Conservation (phyloP, 1,284 basidiomycete genomes). For the Farysia itapuensis region DNA sequence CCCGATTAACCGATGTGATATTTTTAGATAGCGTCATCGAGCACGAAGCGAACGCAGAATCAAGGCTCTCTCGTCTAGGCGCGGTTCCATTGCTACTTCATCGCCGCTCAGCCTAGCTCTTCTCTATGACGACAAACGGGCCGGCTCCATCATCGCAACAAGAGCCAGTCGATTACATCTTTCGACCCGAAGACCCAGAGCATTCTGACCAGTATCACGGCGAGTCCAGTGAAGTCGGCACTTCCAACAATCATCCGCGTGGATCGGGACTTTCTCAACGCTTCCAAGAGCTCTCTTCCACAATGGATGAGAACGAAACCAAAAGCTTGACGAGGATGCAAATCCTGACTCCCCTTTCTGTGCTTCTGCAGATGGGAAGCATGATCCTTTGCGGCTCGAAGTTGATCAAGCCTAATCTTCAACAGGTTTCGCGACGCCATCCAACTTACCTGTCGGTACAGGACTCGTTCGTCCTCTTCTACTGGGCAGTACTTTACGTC, state of each 20-base stretch:
- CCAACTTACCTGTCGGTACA: constrained; percentile 75
- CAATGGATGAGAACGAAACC: constrained; percentile 25
- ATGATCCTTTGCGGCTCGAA: constrained; percentile 39
- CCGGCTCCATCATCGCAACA: no score
- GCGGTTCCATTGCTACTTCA: no score
- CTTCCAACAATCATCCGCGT: constrained; percentile 8
- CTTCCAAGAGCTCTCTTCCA: constrained; percentile 24
- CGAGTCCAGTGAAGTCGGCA: constrained; percentile 3
- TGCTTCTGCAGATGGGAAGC: constrained; percentile 36
- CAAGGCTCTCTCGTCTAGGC: no score
- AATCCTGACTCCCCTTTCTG: constrained; percentile 36
- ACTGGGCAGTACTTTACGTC: constrained; percentile 64
- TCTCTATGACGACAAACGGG: neutral
- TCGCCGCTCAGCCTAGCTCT: neutral
- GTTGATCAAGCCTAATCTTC: constrained; percentile 36
- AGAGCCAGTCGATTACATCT: constrained; percentile 36
- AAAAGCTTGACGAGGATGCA: constrained; percentile 39
- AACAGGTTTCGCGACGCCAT: constrained; percentile 59
- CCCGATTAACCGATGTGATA: no score
- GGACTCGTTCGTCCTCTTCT: constrained; percentile 68
- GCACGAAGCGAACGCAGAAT: no score
- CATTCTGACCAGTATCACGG: constrained; percentile 16
- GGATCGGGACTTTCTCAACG: constrained; percentile 15
- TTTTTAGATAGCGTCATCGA: no score
- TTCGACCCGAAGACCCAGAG: constrained; percentile 39